Evolutionary conservation across 352 stramenopile species (phyloP), one percentile per base, ranked within the genome.

Genomic region (Stephanocyclus meneghinianus): DNA sequence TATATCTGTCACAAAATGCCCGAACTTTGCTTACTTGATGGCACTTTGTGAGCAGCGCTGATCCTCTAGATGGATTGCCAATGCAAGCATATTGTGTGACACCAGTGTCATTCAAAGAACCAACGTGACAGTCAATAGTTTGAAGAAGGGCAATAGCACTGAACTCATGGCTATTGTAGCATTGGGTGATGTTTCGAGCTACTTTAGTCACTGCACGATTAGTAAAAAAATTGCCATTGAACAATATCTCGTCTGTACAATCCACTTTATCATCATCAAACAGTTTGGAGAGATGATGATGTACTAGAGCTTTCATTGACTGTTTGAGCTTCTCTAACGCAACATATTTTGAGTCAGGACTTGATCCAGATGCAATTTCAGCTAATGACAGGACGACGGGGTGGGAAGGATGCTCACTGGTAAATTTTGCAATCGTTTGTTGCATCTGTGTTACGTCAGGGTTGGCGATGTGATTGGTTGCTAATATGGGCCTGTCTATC

Each of bases 61-160:
- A 8, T 18, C 51, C 51, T 40, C 18, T 40, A 10, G 6, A 16
- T 11, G 51, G 51, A 37, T 60, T 60, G 10, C 51, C 51, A 60
- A 60, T 60, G 4, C 18, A 15, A 3, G 51, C 51, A n/a, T 60
- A 60, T 37, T 60, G 18, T 4, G n/a, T 60, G 21, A 37, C 51
- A 32, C 51, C 51, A 18, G 18, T 60, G 21, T 60, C 51, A 60
- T 60, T 60, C 7, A 60, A n/a, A 40, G 51, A 32, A 37, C 2
- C 21, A 11, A 40, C 21, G 15, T 40, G 21, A 21, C 48, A 56
- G 51, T 60, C 51, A 18, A 60, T 60, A 26, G 51, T 37, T 32
- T 37, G n/a, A 6, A 60, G 21, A 10, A 60, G 21, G 3, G 51
- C 51, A 32, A 60, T 37, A 16, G 51, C 51, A 26, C 21, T 60